Conservation (phyloP, 164 flowering plant species). For the Houttuynia cordata region DNA sequence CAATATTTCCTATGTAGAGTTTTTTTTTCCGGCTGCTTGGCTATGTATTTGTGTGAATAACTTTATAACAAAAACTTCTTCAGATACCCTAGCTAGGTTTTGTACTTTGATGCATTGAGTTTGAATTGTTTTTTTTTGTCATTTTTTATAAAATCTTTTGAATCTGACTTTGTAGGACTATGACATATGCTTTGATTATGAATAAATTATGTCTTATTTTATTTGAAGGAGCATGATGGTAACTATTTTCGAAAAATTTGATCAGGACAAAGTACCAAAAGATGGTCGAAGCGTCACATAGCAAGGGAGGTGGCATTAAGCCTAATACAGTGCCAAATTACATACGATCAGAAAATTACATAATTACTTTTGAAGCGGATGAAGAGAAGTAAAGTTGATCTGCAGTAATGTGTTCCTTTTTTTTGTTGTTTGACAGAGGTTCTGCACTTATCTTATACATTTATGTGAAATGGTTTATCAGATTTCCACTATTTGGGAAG, state of each 20-base stretch:
- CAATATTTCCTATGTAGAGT: too few species aligned
- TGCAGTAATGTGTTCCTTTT: conserved; percentile 1
- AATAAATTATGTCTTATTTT: background rate
- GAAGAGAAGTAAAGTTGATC: conserved; percentile 71
- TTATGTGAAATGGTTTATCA: conserved; percentile 19
- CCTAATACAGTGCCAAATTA: conserved; percentile 74
- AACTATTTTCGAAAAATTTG: background rate
- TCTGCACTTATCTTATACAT: background rate
- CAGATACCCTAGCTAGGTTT: too few species aligned
- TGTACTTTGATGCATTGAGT: too few species aligned
- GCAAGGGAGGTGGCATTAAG: conserved; percentile 61
- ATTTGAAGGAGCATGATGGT: background rate
- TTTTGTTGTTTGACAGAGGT: background rate
- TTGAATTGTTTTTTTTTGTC: too few species aligned
- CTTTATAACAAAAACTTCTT: too few species aligned
- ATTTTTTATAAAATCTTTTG: too few species aligned
- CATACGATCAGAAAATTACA: conserved; percentile 82
- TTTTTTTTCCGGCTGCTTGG: too few species aligned
- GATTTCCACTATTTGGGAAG: conserved; percentile 94
- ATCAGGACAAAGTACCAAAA: conserved; percentile 96
- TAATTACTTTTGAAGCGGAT: conserved; percentile 93
- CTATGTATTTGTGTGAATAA: too few species aligned
- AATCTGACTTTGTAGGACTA: too few species aligned
- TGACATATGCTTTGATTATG: background rate
- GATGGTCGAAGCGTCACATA: conserved; percentile 95